Conservation (phyloP, 129 eudicot genomes). For the Flaveria brownii region DNA sequence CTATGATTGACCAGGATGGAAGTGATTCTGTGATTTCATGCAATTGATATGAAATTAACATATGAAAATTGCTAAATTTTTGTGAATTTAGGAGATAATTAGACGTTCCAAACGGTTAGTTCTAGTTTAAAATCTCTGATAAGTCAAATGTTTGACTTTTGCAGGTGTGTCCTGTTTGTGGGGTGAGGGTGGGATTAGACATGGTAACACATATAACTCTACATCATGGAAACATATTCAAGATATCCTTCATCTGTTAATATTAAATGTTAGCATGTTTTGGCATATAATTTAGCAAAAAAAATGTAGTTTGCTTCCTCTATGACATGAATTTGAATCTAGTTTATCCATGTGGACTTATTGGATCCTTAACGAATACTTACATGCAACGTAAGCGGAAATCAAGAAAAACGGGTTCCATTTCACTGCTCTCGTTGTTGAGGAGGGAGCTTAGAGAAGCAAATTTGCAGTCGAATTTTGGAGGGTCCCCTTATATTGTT, state of each 20-base stretch:
- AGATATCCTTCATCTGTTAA: constrained; percentile 76
- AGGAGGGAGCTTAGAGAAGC: constrained; percentile 83
- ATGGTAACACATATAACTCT: constrained; percentile 97
- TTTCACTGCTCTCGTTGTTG: constrained; percentile 70
- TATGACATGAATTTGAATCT: constrained; percentile 6
- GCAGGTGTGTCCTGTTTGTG: constrained; percentile 97
- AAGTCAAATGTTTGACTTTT: constrained; percentile 4
- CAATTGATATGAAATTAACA: background rate
- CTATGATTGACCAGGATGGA: background rate
- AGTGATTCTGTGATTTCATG: background rate
- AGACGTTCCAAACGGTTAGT: background rate
- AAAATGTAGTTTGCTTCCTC: background rate
- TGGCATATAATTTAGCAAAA: background rate
- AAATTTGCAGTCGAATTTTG: constrained; percentile 71
- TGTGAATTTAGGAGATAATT: background rate
- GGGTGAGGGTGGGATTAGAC: constrained; percentile 89
- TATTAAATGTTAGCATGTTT: background rate
- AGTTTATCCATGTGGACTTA: background rate
- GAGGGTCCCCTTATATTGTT: constrained; percentile 65
- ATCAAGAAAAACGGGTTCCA: constrained; percentile 60
- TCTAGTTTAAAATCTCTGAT: background rate
- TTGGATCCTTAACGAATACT: constrained; percentile 53
- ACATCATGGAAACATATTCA: constrained; percentile 85
- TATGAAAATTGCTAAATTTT: background rate
- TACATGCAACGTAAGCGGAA: constrained; percentile 89